These are phyloP conservation scores for Achlya hypogyna DNA, from an alignment of 352 stramenopile species.

Conservation along the genomic window DNA sequence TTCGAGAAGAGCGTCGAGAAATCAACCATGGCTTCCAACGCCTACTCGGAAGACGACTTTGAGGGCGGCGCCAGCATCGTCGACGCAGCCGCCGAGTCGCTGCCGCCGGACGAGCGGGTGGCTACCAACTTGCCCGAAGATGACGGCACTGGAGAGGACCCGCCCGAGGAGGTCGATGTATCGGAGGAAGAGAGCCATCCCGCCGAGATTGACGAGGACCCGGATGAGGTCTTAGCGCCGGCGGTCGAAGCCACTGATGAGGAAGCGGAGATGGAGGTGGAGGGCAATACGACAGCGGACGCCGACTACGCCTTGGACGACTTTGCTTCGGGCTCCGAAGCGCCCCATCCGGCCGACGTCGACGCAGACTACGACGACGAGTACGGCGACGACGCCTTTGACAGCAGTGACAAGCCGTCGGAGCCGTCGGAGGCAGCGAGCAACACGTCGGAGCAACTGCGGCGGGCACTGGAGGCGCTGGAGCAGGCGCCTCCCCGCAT, in stretches of 20 bases:
- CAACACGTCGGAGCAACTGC: conserved; percentile 16
- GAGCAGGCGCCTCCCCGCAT: not conserved
- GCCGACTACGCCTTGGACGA: conserved; percentile 5
- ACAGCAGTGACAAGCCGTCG: not conserved
- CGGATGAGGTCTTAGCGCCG: no score
- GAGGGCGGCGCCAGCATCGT: not conserved
- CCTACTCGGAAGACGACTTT: not conserved
- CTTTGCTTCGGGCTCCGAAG: not conserved
- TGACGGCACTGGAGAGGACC: not conserved
- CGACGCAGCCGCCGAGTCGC: no score
- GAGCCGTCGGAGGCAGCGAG: not conserved
- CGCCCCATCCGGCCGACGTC: not conserved
- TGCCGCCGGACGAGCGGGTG: no score
- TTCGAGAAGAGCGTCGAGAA: not conserved
- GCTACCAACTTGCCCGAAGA: not conserved
- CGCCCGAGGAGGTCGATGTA: not conserved
- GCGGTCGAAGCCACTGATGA: not conserved
- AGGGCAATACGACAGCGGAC: not conserved
- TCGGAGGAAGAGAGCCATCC: not conserved
- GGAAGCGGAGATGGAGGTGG: not conserved
- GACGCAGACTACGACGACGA: not conserved
- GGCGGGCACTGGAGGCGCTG: conserved; percentile 6
- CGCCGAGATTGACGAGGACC: no score
- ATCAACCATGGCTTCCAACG: not conserved
- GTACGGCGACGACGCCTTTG: conserved; percentile 8